Percentiles rank a stretch among this genome's conserved stretches.
These are phyloP conservation scores for Dactylellina drechsleri DNA, from an alignment of 2,329 filamentous ascomycete genomes.

Conservation along the genomic window DNA sequence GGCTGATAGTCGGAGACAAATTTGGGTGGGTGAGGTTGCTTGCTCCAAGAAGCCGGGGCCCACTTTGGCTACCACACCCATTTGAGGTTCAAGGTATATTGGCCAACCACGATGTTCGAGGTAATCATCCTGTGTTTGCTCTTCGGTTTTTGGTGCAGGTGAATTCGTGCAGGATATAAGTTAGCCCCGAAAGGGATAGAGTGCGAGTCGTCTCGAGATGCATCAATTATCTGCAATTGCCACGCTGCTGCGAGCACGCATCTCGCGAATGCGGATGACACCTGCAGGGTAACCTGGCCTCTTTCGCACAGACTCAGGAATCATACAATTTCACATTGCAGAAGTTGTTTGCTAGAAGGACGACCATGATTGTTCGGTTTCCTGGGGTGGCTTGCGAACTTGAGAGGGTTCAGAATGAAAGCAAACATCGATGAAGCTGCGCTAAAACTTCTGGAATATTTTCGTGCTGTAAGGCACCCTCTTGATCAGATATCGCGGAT, in stretches of 20 bases:
- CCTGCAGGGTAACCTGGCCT: conserved; percentile 41
- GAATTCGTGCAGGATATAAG: conserved; percentile 26
- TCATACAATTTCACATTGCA: conserved; percentile 38
- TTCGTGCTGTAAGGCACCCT: background rate
- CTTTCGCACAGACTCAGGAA: conserved; percentile 28
- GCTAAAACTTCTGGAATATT: background rate
- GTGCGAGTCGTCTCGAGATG: conserved; percentile 11
- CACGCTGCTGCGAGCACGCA: conserved; percentile 13
- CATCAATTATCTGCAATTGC: conserved; percentile 2
- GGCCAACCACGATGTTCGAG: conserved; percentile 20
- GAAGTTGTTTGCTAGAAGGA: conserved; percentile 40
- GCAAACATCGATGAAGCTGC: conserved; percentile 33
- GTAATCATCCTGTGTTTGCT: conserved; percentile 37
- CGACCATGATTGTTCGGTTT: conserved; percentile 24
- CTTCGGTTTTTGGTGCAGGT: conserved; percentile 27
- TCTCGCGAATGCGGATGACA: conserved; percentile 42
- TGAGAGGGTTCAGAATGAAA: conserved; percentile 8
- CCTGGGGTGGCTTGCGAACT: conserved; percentile 27
- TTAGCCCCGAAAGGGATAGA: conserved; percentile 2
- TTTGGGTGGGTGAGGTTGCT: conserved; percentile 11
- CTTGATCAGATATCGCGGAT: conserved; percentile 34
- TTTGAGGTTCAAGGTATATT: background rate
- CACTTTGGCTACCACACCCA: conserved; percentile 12
- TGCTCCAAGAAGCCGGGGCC: conserved; percentile 26
- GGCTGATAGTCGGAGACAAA: conserved; percentile 8